A percentile compares a stretch with the other conserved stretches of the same genome.
phyloP scores from a whole-genome alignment of 1,284 basidiomycete species.

The Rhodotorula mucilaginosa region DNA sequence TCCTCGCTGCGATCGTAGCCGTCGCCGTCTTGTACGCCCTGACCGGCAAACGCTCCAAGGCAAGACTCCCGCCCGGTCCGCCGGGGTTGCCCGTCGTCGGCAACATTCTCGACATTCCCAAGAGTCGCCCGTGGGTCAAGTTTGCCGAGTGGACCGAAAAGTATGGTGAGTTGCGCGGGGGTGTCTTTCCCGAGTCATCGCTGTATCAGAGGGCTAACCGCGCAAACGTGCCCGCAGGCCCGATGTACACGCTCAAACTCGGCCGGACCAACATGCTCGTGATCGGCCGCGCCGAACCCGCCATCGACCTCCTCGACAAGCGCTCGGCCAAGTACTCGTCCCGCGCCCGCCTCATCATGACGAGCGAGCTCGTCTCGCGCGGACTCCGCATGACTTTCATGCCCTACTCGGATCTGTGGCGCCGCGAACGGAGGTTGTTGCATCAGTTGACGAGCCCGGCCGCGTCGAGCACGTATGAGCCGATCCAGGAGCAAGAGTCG shows the following conservation, averaged over 20 bases:
- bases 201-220: neutral
- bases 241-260: conserved; percentile 44
- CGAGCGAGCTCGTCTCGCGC: conserved; percentile 43
- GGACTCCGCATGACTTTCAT: conserved; percentile 46
- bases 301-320: conserved; percentile 46
- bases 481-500: conserved; percentile 44
- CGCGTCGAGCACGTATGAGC: conserved; percentile 25
- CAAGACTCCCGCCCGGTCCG: conserved; percentile 18
- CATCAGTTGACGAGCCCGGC: conserved; percentile 42
- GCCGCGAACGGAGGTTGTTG: conserved; percentile 42
- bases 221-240: conserved; percentile 23
- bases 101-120: conserved; percentile 42
- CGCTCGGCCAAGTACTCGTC: conserved; percentile 44
- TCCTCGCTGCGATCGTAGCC: conserved; percentile 1
- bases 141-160: conserved; percentile 41
- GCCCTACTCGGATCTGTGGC: conserved; percentile 39
- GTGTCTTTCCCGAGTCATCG: too few relatives aligned
- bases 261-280: conserved; percentile 40
- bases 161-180: conserved; percentile 30
- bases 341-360: conserved; percentile 45
- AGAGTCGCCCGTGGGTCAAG: conserved; percentile 40
- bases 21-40: neutral
- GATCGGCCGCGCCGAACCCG: conserved; percentile 40
- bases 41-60: neutral
- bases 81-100: conserved; percentile 36